A percentile compares a stretch with the other conserved stretches of the same genome.
Conservation (phyloP, 148 eudicot genomes). For the Camellia granthamiana region DNA sequence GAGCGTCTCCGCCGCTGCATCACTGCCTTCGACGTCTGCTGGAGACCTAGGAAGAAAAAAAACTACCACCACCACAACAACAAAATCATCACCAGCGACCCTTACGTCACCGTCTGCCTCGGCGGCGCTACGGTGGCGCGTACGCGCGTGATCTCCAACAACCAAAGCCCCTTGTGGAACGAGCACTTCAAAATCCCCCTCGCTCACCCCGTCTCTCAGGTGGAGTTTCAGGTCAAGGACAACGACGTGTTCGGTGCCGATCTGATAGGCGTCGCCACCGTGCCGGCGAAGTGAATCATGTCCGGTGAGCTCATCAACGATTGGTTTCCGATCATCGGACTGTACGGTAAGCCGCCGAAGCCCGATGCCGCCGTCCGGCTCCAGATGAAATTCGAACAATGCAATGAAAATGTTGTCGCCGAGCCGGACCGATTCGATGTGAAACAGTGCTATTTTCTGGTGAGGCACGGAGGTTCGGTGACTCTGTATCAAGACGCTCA, state of each 20-base stretch:
- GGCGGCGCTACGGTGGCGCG: conserved; percentile 74
- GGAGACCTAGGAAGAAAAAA: conserved; percentile 21
- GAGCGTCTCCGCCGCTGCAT: conserved; percentile 58
- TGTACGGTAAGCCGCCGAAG: conserved; percentile 56
- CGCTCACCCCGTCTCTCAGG: conserved; percentile 60
- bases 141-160: conserved; percentile 73
- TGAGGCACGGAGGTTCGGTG: conserved; percentile 61
- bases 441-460: conserved; percentile 65
- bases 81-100: conserved; percentile 89
- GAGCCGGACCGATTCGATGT: conserved; percentile 33
- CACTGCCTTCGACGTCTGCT: conserved; percentile 31
- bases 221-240: conserved; percentile 75
- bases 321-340: conserved; percentile 59
- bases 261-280: conserved; percentile 53
- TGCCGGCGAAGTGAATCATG: conserved; percentile 41
- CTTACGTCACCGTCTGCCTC: conserved; percentile 77
- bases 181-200: conserved; percentile 69
- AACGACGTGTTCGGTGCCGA: conserved; percentile 85
- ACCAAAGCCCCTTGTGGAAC: conserved; percentile 60
- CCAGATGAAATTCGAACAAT: conserved; percentile 42
- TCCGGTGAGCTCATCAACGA: conserved; percentile 53
- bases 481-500: conserved; percentile 94
- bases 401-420: conserved; percentile 18
- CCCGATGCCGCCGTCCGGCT: conserved; percentile 53
- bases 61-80: conserved; percentile 20